Evolutionary conservation across 2,329 filamentous ascomycete species (phyloP).

Genomic region (Aureobasidium musti): DNA sequence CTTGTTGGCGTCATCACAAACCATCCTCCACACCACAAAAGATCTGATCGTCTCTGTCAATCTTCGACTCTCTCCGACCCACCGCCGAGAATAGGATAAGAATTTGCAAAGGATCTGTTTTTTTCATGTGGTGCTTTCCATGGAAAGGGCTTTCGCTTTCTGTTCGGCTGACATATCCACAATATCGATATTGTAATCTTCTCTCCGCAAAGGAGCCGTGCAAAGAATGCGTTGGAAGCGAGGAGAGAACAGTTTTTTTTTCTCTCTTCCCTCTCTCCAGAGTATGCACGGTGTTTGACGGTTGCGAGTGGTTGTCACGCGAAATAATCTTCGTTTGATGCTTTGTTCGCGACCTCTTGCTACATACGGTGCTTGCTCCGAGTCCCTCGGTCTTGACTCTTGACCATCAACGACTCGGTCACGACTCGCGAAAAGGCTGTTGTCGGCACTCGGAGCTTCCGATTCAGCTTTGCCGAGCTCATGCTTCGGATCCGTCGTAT

Average conservation of each 20-base stretch:
- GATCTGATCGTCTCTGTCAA: not conserved
- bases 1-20: slow-evolving; percentile 8
- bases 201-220: slow-evolving; percentile 10
- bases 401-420: not conserved
- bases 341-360: slow-evolving; percentile 7
- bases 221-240: slow-evolving; percentile 6
- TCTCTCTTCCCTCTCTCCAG: not conserved
- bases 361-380: slow-evolving; percentile 17
- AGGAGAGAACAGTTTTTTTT: not conserved
- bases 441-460: not conserved
- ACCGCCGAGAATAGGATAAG: slow-evolving; percentile 13
- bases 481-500: not conserved
- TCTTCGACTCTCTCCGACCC: slow-evolving; percentile 14
- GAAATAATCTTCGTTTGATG: no score
- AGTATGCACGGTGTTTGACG: not conserved
- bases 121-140: not conserved
- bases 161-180: slow-evolving; percentile 2
- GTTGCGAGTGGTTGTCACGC: no score
- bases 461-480: not conserved
- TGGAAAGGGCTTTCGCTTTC: not conserved
- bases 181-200: not conserved
- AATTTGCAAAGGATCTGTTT: slow-evolving; percentile 18
- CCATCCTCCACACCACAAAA: slow-evolving; percentile 14
- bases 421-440: slow-evolving; percentile 2
- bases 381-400: no score